Conservation (phyloP, 371 early-diverging fungal species). For the Blakeslea trispora region DNA sequence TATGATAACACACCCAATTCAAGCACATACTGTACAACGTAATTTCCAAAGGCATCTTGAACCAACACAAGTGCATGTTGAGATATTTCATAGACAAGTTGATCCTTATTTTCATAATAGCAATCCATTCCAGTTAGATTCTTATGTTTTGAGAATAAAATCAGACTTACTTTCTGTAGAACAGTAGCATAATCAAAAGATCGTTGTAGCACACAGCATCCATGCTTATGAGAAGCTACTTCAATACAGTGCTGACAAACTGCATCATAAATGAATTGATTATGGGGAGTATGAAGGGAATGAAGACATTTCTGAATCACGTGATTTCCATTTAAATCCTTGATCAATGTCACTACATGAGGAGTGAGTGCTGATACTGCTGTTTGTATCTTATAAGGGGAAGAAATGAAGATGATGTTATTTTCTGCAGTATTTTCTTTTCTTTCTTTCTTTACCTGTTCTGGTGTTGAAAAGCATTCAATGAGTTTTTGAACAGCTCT, state of each 20-base stretch:
- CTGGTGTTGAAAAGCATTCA: conserved; percentile 70
- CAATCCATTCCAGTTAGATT: too few species aligned
- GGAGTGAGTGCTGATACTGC: conserved; percentile 72
- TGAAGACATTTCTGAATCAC: conserved; percentile 97
- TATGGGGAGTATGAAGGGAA: conserved; percentile 67
- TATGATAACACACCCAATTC: conserved; percentile 74
- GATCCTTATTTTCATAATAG: conserved; percentile 27
- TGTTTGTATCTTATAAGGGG: conserved; percentile 56
- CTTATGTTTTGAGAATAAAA: too few species aligned
- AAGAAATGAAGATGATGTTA: too few species aligned
- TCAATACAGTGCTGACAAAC: conserved; percentile 85
- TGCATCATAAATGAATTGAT: conserved; percentile 89
- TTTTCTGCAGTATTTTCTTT: too few species aligned
- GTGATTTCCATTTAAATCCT: conserved; percentile 98
- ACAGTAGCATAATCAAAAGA: conserved; percentile 87
- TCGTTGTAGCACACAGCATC: conserved; percentile 97
- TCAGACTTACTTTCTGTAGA: conserved; percentile 59
- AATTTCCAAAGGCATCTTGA: conserved; percentile 96
- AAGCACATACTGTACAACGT: conserved; percentile 96
- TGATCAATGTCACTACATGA: conserved; percentile 84
- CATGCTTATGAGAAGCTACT: conserved; percentile 95
- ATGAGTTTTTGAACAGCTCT: conserved; percentile 96
- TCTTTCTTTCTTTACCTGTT: conserved; percentile 67
- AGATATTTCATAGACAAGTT: conserved; percentile 78
- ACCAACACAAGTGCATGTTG: conserved; percentile 79